phyloP scores from a whole-genome alignment of 345 rosid species.

The Ceriops zippeliana region DNA sequence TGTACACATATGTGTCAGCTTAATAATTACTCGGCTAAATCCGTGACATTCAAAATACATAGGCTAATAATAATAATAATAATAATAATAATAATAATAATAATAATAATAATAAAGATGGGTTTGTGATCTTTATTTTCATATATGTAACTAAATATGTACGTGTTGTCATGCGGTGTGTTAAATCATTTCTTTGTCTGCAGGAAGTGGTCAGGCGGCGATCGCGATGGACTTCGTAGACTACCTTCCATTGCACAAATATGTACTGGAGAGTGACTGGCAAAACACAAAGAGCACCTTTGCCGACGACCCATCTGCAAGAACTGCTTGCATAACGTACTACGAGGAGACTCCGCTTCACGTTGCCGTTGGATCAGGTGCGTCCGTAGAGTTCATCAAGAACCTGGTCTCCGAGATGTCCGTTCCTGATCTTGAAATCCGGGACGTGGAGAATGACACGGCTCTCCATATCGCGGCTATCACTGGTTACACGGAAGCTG shows the following conservation, averaged over 20 bases:
- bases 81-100: too few species aligned
- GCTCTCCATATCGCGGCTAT: not conserved
- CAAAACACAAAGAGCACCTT: not conserved
- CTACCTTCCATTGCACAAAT: not conserved
- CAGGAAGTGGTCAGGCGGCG: not conserved
- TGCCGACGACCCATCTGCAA: not conserved
- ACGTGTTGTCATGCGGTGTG: too few species aligned
- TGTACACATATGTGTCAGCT: too few species aligned
- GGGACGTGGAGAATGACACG: not conserved
- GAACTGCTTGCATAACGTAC: not conserved
- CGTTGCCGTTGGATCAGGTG: not conserved
- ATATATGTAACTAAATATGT: too few species aligned
- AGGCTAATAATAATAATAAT: too few species aligned
- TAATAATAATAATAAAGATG: too few species aligned
- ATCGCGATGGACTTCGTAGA: not conserved
- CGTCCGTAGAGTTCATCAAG: not conserved
- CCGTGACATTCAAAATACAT: too few species aligned
- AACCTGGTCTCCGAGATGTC: not conserved
- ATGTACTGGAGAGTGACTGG: not conserved
- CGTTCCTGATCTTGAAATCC: not conserved
- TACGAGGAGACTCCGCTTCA: not conserved
- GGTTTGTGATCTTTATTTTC: too few species aligned
- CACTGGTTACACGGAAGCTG: not conserved
- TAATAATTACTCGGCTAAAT: too few species aligned
- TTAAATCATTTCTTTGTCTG: conserved; percentile 7